A percentile compares a stretch with the other conserved stretches of the same genome.
These are phyloP conservation scores for Haematococcus sp. DNA, from an alignment of 139 green algal species.

Conservation along the genomic window DNA sequence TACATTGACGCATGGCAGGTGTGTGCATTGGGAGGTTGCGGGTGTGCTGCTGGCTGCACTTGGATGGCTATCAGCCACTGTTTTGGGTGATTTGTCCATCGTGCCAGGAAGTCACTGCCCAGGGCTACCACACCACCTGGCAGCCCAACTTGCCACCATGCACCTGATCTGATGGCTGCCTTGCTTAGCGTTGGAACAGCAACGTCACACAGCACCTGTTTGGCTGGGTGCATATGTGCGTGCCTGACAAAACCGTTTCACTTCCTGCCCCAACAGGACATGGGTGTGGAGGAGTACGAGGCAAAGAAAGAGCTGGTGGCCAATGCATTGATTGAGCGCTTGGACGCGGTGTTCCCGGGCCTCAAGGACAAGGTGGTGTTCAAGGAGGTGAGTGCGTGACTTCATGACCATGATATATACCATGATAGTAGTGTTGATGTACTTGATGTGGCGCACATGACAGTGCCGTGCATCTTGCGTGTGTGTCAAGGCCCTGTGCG, in stretches of 20 bases:
- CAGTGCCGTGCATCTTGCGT: too few species aligned
- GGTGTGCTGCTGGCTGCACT: too few species aligned
- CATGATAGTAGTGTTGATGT: background rate
- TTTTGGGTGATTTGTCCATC: too few species aligned
- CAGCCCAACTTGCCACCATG: too few species aligned
- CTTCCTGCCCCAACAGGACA: constrained; percentile 13
- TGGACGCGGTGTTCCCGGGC: constrained; percentile 85
- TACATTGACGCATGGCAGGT: constrained; percentile 89
- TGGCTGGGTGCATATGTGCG: too few species aligned
- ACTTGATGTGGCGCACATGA: background rate
- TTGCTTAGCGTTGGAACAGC: too few species aligned
- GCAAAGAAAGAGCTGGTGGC: constrained; percentile 74
- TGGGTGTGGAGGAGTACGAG: constrained; percentile 43
- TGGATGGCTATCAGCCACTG: too few species aligned
- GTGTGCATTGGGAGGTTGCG: background rate
- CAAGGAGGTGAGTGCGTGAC: constrained; percentile 53
- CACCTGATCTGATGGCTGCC: too few species aligned
- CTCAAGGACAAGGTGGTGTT: constrained; percentile 66
- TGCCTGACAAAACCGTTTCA: too few species aligned
- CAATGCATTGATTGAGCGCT: constrained; percentile 65
- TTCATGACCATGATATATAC: too few species aligned
- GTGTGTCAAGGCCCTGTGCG: background rate
- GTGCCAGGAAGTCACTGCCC: too few species aligned
- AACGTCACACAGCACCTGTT: too few species aligned
- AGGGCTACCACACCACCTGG: background rate